These are phyloP conservation scores for Phytophthora europaea DNA, from an alignment of 352 stramenopile species.

Conservation along the genomic window DNA sequence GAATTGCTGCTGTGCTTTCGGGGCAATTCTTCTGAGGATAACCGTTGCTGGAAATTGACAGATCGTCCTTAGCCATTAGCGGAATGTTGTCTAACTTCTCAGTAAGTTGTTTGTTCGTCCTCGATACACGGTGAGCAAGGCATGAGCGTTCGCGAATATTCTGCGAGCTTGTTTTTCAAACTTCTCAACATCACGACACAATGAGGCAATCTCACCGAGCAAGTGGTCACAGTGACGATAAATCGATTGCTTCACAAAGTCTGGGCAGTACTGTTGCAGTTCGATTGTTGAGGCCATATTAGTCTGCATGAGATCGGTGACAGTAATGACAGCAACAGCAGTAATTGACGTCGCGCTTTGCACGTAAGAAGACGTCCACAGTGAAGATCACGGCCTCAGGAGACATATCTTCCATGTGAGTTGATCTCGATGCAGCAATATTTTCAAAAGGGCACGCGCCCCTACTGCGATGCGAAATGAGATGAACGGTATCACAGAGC, in stretches of 20 bases:
- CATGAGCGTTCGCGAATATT: background rate
- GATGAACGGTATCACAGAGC: background rate
- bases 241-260: background rate
- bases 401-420: conserved; percentile 21
- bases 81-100: background rate
- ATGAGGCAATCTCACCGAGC: background rate
- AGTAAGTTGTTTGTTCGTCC: background rate
- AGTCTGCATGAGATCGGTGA: background rate
- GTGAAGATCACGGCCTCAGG: conserved; percentile 25
- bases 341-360: conserved; percentile 13
- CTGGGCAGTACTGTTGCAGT: background rate
- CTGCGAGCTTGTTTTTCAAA: background rate
- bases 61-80: background rate
- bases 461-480: background rate
- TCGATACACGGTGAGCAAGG: background rate
- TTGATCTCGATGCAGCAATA: background rate
- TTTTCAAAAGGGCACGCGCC: background rate
- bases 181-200: background rate
- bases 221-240: background rate
- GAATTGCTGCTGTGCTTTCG: background rate
- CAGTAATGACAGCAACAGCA: background rate
- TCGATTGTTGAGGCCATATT: background rate
- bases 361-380: conserved; percentile 23
- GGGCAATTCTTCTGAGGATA: no score
- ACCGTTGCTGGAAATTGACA: no score